Evolutionary conservation across 495 filamentous ascomycete species (phyloP), one percentile per base, ranked within the genome.

Genomic region (Cercophora sp.): DNA sequence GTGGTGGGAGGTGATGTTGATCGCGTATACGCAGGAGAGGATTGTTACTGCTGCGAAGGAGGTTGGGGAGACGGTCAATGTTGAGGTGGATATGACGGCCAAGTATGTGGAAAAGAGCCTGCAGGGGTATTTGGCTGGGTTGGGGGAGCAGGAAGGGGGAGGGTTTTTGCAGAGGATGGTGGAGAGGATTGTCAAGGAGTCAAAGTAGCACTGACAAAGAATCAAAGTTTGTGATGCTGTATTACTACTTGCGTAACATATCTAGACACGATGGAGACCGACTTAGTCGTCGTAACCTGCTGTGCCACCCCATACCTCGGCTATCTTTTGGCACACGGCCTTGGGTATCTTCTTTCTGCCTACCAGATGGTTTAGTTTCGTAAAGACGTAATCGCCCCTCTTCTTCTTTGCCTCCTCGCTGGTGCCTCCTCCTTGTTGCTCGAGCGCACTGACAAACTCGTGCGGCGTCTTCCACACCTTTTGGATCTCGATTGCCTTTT

Each of bases 51-150:
- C 87, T 8, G 70, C 66, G 9, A 97, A 99, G 79, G 74, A 78
- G 67, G 69, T 74, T n/a, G 91, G 94, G 1, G 90, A 96, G 5
- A 77, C 80, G 44, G 90, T 97, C 25, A 99, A 99, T 68, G 85
- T 97, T 15, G 94, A 99, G 78, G 95, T 97, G 45, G 94, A 99
- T 69, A 91, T 96, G 77, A 85, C 96, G 58, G 94, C 92, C 4
- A 99, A 99, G 79, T 96, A 97, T 66, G 91, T 96, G 16, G 94
- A 96, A 83, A 99, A 96, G 82, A 90, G 87, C 52, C 84, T 89
- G 58, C 70, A 74, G 44, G 85, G 79, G n/a, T 87, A 88, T 52
- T 71, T 90, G 57, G 73, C 73, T 35, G 74, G 75, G 6, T 49
- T 67, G 24, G 57, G 48, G 48, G 72, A 68, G 27, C 75, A 77